Evolutionary conservation across 306 rosid species (phyloP), one percentile per base, ranked within the genome.

Genomic region (Glycine latifolia): DNA sequence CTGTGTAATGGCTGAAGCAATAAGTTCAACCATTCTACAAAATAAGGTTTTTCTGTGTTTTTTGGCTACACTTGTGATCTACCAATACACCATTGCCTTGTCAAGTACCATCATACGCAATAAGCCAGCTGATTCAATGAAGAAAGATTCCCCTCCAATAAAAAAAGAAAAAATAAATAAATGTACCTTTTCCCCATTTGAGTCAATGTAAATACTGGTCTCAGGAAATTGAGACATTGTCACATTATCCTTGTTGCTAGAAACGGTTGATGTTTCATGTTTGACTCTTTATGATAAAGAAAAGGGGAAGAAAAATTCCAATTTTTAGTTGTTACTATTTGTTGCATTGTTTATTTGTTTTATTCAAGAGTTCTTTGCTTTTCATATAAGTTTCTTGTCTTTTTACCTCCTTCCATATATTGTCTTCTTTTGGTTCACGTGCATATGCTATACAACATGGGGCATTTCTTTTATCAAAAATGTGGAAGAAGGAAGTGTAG

Each of bases 1-100:
- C 48, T n/a, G 26, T 69, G 59, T 59, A 14, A 26, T 62, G 10
- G 54, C 58, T 75, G 71, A 37, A 67, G 66, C 72, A 33, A 55
- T 66, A 68, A 33, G 48, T 43, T 81, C 63, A 67, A 73, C 15
- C 20, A 10, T 67, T 67, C 33, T 17, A n/a, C 37, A 16, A 35
- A 10, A 9, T 11, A 71, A n/a, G n/a, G n/a, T n/a, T n/a, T n/a
- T n/a, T n/a, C 16, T 6, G 9, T 61, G 5, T 58, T 14, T 35
- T 31, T 43, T 16, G 53, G 56, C 15, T 12, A 66, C 7, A 9
- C 15, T 81, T 52, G 67, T 52, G 7, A 61, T 37, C 53, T 15
- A 72, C 49, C 13, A 8, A 50, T 56, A 13, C 10, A 41, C 20
- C 20, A 20, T 20, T 20, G 20, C 20, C 20, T 20, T 20, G 20